Base-by-base conservation (phyloP, 768 basidiomycete species). In the Macrolepiota albuminosa region DNA sequence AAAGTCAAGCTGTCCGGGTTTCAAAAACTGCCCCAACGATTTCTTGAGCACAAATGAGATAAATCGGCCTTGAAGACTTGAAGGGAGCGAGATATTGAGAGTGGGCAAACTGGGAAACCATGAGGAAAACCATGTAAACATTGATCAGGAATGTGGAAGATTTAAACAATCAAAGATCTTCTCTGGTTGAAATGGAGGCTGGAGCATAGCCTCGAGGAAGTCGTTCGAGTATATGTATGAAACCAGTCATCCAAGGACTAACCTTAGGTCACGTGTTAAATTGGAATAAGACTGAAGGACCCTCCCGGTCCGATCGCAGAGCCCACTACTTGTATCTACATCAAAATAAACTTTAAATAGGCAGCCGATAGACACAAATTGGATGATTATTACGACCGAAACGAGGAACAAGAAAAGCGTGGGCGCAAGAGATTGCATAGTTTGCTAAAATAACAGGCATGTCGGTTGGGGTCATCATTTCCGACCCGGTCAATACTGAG, bases 11-110 rank as follows among this genome's bases (percentile, higher is more conserved):
- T 95, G 94, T 16, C 93, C 95, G 10, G 91, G 91, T 70, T 88
- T 90, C 56, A 98, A 81, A 61, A 97, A 81, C 69, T 89, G 89
- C 11, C 95, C 95, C 0, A 98, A 76, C 8, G 84, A 81, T 67
- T 86, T 87, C 79, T 86, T 89, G 62, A 98, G 81, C 55, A 93
- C 75, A 70, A 94, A 98, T 1, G 94, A 94, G 39, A 98, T 79
- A 75, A 98, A 95, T 59, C 92, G 85, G 56, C 87, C 81, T 76
- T 97, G 94, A 49, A 98, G 88, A 57, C 78, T 76, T 9, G 89
- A 80, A 16, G 90, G 87, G 26, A 92, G 73, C 9, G 78, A 66
- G 56, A 89, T 80, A 69, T 86, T 86, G 69, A 92, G 76, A 47
- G 79, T 78, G 18, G 89, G 88, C 42, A 91, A 73, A 70, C 80